These are phyloP conservation scores for Ploettnerulaceae sp. DNA, from an alignment of 2,329 filamentous ascomycete species.

Conservation along the genomic window DNA sequence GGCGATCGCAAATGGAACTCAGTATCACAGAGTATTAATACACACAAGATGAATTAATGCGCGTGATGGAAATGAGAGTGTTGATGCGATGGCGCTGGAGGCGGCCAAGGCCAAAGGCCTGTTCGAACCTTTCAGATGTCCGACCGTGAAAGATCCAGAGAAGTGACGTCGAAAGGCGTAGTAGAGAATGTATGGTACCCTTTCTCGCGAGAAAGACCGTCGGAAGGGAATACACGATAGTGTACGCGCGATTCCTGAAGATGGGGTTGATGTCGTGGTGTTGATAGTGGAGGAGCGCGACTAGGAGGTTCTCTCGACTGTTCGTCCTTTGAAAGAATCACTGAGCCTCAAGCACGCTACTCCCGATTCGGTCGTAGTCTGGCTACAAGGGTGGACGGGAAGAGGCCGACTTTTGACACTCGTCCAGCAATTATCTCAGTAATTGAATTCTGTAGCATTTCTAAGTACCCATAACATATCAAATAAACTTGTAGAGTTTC, in stretches of 20 bases:
- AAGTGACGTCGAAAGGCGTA: constrained; percentile 18
- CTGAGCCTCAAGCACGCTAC: not conserved
- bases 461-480: too few relatives aligned
- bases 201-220: constrained; percentile 32
- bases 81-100: constrained; percentile 31
- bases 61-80: constrained; percentile 23
- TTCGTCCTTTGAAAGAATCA: not conserved
- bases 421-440: too few relatives aligned
- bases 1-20: constrained; percentile 11
- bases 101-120: constrained; percentile 33
- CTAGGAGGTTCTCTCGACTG: constrained; percentile 2
- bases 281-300: constrained; percentile 15
- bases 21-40: constrained; percentile 14
- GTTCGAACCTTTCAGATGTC: constrained; percentile 23
- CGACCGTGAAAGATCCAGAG: constrained; percentile 25
- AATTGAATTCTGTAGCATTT: too few relatives aligned
- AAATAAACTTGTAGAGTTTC: too few relatives aligned
- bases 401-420: too few relatives aligned
- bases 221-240: constrained; percentile 33
- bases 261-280: constrained; percentile 13
- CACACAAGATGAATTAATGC: constrained; percentile 21
- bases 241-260: constrained; percentile 32
- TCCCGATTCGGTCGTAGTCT: not conserved
- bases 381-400: too few relatives aligned
- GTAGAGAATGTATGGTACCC: constrained; percentile 29